Percentiles rank a stretch among this genome's conserved stretches.
These are phyloP conservation scores for Ogataea ramenticola DNA, from an alignment of 805 yeast genomes.

Conservation along the genomic window DNA sequence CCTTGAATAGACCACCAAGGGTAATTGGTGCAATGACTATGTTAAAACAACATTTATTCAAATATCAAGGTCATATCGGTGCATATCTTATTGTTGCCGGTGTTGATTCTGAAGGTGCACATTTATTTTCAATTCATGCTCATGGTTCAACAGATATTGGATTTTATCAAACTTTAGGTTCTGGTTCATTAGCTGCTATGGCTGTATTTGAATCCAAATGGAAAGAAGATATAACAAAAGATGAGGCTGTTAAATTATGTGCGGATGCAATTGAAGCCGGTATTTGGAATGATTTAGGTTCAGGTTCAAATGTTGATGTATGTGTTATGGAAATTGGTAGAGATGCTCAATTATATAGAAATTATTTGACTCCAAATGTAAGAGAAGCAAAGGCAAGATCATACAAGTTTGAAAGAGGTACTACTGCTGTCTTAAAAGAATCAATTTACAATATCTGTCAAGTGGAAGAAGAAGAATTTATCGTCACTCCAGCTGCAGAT, in stretches of 20 bases:
- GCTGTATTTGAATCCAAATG: slow-evolving; percentile 89
- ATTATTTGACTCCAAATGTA: slow-evolving; percentile 85
- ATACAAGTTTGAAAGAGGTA: slow-evolving; percentile 85
- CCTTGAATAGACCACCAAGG: slow-evolving; percentile 81
- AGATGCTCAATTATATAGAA: slow-evolving; percentile 79
- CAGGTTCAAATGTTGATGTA: slow-evolving; percentile 96
- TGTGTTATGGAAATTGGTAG: slow-evolving; percentile 94
- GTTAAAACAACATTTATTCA: slow-evolving; percentile 91
- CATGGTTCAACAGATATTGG: slow-evolving; percentile 98
- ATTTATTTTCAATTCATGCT: slow-evolving; percentile 87
- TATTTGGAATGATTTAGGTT: slow-evolving; percentile 98
- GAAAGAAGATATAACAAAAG: slow-evolving; percentile 70
- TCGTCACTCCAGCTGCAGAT: slow-evolving; percentile 17
- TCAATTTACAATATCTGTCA: slow-evolving; percentile 59
- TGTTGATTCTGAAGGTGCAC: slow-evolving; percentile 93
- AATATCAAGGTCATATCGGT: slow-evolving; percentile 95
- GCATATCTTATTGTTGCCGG: slow-evolving; percentile 99
- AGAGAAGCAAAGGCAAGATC: slow-evolving; percentile 76
- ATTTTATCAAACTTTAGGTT: slow-evolving; percentile 84
- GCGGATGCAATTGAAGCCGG: slow-evolving; percentile 95
- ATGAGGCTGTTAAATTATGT: slow-evolving; percentile 87
- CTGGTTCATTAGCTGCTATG: slow-evolving; percentile 98
- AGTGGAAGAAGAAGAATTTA: slow-evolving; percentile 54
- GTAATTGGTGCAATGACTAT: slow-evolving; percentile 90
- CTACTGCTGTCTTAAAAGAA: slow-evolving; percentile 79